Conservation (phyloP, 768 basidiomycete species). For the Cyathus striatus region DNA sequence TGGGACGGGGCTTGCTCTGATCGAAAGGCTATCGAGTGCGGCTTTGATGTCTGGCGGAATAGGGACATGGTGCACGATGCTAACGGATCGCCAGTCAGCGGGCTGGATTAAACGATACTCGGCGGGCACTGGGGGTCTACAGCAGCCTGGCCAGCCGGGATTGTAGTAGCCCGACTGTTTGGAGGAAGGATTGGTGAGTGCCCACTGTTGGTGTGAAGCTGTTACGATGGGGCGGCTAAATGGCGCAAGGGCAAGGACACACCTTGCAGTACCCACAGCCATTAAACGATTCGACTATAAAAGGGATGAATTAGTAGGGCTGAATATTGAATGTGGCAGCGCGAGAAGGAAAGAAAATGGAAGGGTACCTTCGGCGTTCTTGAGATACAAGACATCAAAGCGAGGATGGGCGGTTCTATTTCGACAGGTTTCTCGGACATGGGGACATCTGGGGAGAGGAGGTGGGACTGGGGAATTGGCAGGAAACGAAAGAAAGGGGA, state of each 20-base stretch:
- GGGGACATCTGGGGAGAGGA: conserved; percentile 57
- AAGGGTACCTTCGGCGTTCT: conserved; percentile 81
- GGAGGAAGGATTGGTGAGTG: conserved; percentile 48
- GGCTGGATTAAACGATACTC: conserved; percentile 63
- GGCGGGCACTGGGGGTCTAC: conserved; percentile 59
- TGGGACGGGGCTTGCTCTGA: conserved; percentile 28
- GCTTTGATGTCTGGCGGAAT: conserved; percentile 71
- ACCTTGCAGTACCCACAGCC: conserved; percentile 93
- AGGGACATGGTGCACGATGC: conserved; percentile 64
- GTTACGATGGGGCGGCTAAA: conserved; percentile 17
- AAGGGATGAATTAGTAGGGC: conserved; percentile 9
- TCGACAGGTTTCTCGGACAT: conserved; percentile 68
- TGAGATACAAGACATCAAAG: conserved; percentile 72
- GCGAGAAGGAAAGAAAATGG: too few relatives aligned
- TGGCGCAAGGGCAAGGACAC: conserved; percentile 13
- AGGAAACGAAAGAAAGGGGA: conserved; percentile 6
- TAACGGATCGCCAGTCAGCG: conserved; percentile 80
- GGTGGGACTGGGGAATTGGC: conserved; percentile 13
- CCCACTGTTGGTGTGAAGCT: conserved; percentile 51
- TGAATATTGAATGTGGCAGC: neutral
- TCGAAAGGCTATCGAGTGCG: conserved; percentile 52
- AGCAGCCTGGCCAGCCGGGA: conserved; percentile 86
- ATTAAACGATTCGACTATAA: conserved; percentile 71
- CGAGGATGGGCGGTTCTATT: conserved; percentile 72
- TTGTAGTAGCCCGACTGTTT: conserved; percentile 59